Evolutionary conservation across 805 yeast genomes (phyloP), one percentile per base, ranked within the genome.

Genomic region (Jamesozyma lodderae): DNA sequence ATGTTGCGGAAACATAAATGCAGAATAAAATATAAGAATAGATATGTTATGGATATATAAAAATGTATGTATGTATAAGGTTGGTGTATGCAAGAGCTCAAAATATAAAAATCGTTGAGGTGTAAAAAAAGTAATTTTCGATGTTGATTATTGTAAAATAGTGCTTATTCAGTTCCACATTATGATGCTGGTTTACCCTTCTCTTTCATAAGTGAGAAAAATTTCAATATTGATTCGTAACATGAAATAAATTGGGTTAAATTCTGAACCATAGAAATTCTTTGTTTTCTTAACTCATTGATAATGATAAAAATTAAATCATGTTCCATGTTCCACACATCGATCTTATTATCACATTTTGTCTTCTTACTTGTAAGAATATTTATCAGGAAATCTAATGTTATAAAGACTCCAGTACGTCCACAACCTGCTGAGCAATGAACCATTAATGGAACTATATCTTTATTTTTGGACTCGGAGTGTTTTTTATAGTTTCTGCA

Each of bases 351-450:
- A 23, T 37, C 22, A 11, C 26, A 13, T 11, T 24, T 13, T 6
- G 8, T 33, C 15, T 36, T 35, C 57, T 46, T 63, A 47, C 29
- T 69, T 41, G 48, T 66, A 5, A 59, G 43, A 7, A 59, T 39
- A 36, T 59, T 60, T 38, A 66, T 48, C 4, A 67, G 35, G 38
- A 63, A 70, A 51, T 84, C 92, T 28, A 81, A 60, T 0, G 86
- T 73, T 35, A 85, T 75, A 49, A 77, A 82, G 0, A 95, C 86
- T 1, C 98, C 97, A 0, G 97, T 84, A 41, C 98, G 68, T 6
- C 98, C 98, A 49, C 94, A 88, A 0, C 98, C 98, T 0, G 98
- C 97, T 4, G 96, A 85, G 53, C 98, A 90, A 58, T 92, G 97
- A 9, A 80, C 81, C 35, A 85, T 55, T 4, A 79, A 62, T 13